Percentiles rank a stretch among this genome's conserved stretches.
Conservation (phyloP, 2,329 filamentous ascomycete species). For the Phialophora verrucosa region DNA sequence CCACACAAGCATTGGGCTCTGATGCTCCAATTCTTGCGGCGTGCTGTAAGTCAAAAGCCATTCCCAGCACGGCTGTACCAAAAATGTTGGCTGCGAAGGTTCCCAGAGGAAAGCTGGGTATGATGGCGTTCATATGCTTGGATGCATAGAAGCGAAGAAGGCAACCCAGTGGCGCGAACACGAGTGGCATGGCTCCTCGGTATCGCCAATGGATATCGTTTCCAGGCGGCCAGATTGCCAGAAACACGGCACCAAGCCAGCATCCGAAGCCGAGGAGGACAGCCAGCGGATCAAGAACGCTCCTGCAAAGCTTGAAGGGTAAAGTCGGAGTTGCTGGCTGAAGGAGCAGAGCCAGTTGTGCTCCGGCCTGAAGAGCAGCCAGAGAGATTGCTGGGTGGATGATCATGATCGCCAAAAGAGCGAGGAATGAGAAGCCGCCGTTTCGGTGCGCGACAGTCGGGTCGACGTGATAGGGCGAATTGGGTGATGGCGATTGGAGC, state of each 20-base stretch:
- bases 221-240: constrained; percentile 70
- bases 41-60: constrained; percentile 78
- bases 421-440: constrained; percentile 78
- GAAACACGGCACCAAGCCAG: constrained; percentile 75
- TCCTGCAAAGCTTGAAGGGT: constrained; percentile 60
- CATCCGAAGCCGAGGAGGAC: constrained; percentile 69
- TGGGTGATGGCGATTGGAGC: constrained; percentile 57
- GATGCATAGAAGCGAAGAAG: constrained; percentile 73
- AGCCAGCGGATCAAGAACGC: constrained; percentile 64
- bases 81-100: constrained; percentile 79
- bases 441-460: constrained; percentile 56
- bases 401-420: constrained; percentile 72
- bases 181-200: constrained; percentile 71
- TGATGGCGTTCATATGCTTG: constrained; percentile 67
- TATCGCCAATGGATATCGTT: constrained; percentile 68
- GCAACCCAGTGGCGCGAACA: constrained; percentile 79
- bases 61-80: constrained; percentile 74
- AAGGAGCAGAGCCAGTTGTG: constrained; percentile 70
- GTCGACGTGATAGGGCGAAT: constrained; percentile 48
- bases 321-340: constrained; percentile 65
- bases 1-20: constrained; percentile 60
- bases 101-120: constrained; percentile 74
- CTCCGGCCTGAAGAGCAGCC: constrained; percentile 69
- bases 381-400: constrained; percentile 72
- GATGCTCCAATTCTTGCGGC: constrained; percentile 52